Conservation (phyloP, 805 yeast genomes). For the Cyberlindnera amylophila region DNA sequence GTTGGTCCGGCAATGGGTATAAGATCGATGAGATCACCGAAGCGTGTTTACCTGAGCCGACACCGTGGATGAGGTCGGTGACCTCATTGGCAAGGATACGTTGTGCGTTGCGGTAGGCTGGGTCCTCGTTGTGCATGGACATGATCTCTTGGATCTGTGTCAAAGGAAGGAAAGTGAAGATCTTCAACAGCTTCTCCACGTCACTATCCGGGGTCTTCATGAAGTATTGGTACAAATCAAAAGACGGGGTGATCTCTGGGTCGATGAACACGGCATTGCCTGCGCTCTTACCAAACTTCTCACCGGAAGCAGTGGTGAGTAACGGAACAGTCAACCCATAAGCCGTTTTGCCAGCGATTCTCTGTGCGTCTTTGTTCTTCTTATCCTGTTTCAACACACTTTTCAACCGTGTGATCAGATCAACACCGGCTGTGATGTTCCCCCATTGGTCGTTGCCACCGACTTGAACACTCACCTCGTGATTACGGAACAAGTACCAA, state of each 20-base stretch:
- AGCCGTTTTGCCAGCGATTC: constrained; percentile 29
- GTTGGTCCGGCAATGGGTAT: constrained; percentile 54
- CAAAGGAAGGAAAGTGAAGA: constrained; percentile 76
- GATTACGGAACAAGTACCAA: constrained; percentile 64
- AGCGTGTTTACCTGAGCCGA: constrained; percentile 67
- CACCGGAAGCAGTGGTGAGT: constrained; percentile 83
- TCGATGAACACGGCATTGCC: constrained; percentile 94
- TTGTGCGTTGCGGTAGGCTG: constrained; percentile 72
- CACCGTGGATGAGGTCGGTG: constrained; percentile 84
- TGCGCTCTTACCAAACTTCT: constrained; percentile 93
- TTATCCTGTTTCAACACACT: constrained; percentile 20
- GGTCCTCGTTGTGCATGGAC: constrained; percentile 48
- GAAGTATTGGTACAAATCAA: constrained; percentile 81
- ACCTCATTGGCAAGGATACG: constrained; percentile 76
- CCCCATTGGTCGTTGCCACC: constrained; percentile 99
- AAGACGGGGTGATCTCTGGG: constrained; percentile 68
- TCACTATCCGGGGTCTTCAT: constrained; percentile 76
- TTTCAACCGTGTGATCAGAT: constrained; percentile 64
- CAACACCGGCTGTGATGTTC: constrained; percentile 93
- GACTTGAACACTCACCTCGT: constrained; percentile 67
- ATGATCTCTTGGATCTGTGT: constrained; percentile 52
- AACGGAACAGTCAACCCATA: constrained; percentile 89
- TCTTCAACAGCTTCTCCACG: constrained; percentile 61
- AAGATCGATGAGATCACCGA: constrained; percentile 62
- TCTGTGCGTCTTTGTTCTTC: constrained; percentile 22